These are phyloP conservation scores for Lathyrus tuberosus DNA, from an alignment of 306 rosid genomes.

Conservation along the genomic window DNA sequence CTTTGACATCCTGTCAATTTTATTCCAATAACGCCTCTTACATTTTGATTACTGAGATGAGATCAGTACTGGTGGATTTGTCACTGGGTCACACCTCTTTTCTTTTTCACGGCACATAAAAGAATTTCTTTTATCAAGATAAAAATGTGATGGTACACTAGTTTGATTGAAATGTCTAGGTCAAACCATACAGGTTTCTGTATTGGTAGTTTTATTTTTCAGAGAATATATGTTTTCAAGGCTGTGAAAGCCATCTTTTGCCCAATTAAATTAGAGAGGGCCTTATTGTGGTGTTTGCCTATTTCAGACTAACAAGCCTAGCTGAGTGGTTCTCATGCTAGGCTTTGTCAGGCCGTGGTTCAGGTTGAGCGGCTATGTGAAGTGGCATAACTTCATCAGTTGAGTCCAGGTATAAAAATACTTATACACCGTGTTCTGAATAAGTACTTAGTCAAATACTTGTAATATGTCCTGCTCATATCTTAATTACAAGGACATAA, in stretches of 20 bases:
- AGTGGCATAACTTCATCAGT: conserved; percentile 38
- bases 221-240: conserved; percentile 8
- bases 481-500: conserved; percentile 14
- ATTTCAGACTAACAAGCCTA: conserved; percentile 47
- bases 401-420: conserved; percentile 39
- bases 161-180: conserved; percentile 20
- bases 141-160: neutral
- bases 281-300: conserved; percentile 45
- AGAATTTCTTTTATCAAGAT: neutral
- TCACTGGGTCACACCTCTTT: neutral
- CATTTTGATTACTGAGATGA: conserved; percentile 10
- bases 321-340: conserved; percentile 40
- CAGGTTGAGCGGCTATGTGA: conserved; percentile 37
- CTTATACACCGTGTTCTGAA: conserved; percentile 3
- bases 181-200: conserved; percentile 5
- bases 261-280: conserved; percentile 27
- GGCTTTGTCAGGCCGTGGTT: conserved; percentile 38
- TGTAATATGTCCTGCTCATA: conserved; percentile 8
- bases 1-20: conserved; percentile 2
- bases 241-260: conserved; percentile 32
- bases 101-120: neutral
- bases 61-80: neutral
- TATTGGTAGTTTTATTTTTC: neutral
- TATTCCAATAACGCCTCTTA: neutral
- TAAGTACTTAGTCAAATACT: neutral